A percentile compares a stretch with the other conserved stretches of the same genome.
Evolutionary conservation across 108 stramenopile species (phyloP).

Genomic region (Pseudonitzschia pungens): DNA sequence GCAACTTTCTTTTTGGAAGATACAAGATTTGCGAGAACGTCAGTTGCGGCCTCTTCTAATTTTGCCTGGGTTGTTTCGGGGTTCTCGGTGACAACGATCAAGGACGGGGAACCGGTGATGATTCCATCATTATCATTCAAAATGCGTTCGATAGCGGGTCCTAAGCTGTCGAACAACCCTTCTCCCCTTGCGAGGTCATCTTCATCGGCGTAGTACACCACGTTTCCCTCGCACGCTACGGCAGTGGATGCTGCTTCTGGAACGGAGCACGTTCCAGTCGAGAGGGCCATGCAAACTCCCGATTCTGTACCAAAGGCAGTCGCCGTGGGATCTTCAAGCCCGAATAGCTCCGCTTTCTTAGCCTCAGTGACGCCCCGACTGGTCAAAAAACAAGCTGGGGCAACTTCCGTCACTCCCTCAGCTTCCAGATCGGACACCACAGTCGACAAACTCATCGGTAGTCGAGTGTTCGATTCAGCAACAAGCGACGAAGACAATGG

Average conservation of each 20-base stretch:
- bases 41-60: slow-evolving; percentile 53
- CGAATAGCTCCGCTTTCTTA: slow-evolving; percentile 31
- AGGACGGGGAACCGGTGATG: slow-evolving; percentile 23
- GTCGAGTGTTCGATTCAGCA: slow-evolving; percentile 52
- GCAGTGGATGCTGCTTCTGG: slow-evolving; percentile 68
- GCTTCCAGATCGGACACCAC: slow-evolving; percentile 76
- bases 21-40: slow-evolving; percentile 57
- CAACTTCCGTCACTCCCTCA: slow-evolving; percentile 61
- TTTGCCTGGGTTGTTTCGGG: slow-evolving; percentile 37
- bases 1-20: slow-evolving; percentile 44
- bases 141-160: slow-evolving; percentile 74
- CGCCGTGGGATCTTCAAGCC: slow-evolving; percentile 43
- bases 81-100: slow-evolving; percentile 54
- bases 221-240: slow-evolving; percentile 70
- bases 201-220: slow-evolving; percentile 64
- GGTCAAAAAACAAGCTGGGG: slow-evolving; percentile 69
- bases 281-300: slow-evolving; percentile 60
- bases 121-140: slow-evolving; percentile 26
- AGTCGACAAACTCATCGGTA: slow-evolving; percentile 81
- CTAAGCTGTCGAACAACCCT: slow-evolving; percentile 74
- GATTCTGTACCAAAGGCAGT: slow-evolving; percentile 72
- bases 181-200: slow-evolving; percentile 74
- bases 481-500: slow-evolving; percentile 16
- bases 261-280: slow-evolving; percentile 39
- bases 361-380: slow-evolving; percentile 57